Percentiles rank a stretch among this genome's conserved stretches.
Evolutionary conservation across 2,329 filamentous ascomycete genomes (phyloP).

Genomic region (Neonectria ditissima): DNA sequence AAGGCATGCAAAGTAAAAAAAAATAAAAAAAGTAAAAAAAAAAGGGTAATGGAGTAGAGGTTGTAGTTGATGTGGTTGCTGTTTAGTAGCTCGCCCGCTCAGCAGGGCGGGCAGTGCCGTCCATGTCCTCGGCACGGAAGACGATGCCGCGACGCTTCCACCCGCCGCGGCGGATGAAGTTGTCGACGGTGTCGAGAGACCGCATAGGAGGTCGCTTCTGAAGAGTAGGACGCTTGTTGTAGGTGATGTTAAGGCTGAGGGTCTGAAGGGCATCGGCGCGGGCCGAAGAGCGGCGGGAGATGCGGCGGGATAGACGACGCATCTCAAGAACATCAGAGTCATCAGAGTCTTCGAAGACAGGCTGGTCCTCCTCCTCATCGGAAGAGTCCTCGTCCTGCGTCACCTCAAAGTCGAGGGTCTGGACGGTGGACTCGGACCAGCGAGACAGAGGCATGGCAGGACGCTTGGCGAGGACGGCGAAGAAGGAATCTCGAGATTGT

Average conservation of each 20-base stretch:
- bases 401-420: slow-evolving; percentile 41
- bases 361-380: slow-evolving; percentile 38
- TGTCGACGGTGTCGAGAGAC: slow-evolving; percentile 54
- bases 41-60: not conserved
- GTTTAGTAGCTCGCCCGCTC: slow-evolving; percentile 43
- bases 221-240: slow-evolving; percentile 46
- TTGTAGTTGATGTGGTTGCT: not conserved
- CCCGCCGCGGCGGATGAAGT: slow-evolving; percentile 57
- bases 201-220: slow-evolving; percentile 53
- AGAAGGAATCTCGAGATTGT: slow-evolving; percentile 51
- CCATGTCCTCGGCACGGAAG: slow-evolving; percentile 53
- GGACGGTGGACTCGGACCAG: slow-evolving; percentile 59
- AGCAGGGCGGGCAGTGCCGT: slow-evolving; percentile 31
- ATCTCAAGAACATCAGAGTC: slow-evolving; percentile 42
- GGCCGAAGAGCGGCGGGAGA: slow-evolving; percentile 11
- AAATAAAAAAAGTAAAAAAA: slow-evolving; percentile 6
- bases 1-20: slow-evolving; percentile 23
- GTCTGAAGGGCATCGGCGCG: slow-evolving; percentile 40
- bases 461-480: slow-evolving; percentile 44
- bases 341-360: slow-evolving; percentile 39
- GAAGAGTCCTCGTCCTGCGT: slow-evolving; percentile 40
- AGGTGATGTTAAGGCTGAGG: slow-evolving; percentile 52
- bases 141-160: slow-evolving; percentile 59
- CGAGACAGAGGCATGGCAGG: slow-evolving; percentile 52
- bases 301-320: slow-evolving; percentile 39